Evolutionary conservation across 2,329 filamentous ascomycete genomes (phyloP).

Genomic region (Venturia nashicola): DNA sequence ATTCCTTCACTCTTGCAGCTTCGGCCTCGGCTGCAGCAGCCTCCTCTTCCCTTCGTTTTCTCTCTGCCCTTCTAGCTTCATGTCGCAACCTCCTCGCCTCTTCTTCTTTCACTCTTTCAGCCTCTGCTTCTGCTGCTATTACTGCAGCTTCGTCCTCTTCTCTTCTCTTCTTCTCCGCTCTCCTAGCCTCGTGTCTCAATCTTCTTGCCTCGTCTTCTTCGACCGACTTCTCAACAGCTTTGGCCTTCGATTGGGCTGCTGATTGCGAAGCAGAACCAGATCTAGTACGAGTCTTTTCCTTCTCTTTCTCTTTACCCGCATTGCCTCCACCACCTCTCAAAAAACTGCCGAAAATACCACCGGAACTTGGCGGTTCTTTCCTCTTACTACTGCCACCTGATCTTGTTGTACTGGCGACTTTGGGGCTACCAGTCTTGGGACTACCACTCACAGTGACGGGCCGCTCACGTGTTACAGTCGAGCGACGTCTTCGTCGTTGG

Average conservation of each 20-base stretch:
- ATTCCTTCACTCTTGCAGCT: neutral
- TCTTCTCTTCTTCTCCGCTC: neutral
- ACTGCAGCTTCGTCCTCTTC: neutral
- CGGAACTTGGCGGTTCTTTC: neutral
- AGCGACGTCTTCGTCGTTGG: conserved; percentile 1
- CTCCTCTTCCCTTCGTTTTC: neutral
- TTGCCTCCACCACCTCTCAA: conserved; percentile 1
- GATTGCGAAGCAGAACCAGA: neutral
- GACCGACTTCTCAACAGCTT: neutral
- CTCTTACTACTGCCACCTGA: neutral
- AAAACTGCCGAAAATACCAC: neutral
- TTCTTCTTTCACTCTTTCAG: neutral
- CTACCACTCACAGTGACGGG: neutral
- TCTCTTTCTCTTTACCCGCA: neutral
- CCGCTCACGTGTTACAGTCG: neutral
- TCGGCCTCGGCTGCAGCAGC: neutral
- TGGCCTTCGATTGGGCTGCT: neutral
- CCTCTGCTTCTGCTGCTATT: neutral
- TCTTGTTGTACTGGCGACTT: neutral
- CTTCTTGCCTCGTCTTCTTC: conserved; percentile 4
- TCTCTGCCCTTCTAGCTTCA: neutral
- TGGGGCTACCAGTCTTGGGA: neutral
- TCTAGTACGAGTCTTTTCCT: neutral
- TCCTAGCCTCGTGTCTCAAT: neutral
- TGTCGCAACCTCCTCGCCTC: neutral